These are phyloP conservation scores for Chenopodium formosanum DNA, from an alignment of 148 eudicot genomes.

Conservation along the genomic window DNA sequence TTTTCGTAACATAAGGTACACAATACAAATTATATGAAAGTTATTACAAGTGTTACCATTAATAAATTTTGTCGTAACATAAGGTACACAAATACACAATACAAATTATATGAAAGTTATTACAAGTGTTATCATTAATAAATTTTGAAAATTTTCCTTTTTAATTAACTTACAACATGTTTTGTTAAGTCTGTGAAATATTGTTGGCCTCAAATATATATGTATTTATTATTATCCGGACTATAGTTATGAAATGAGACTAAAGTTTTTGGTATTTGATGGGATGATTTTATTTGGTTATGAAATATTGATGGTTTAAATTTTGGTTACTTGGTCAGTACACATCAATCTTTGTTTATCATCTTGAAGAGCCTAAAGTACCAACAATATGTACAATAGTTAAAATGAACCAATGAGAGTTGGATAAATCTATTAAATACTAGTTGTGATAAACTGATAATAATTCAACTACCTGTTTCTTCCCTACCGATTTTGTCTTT, in stretches of 20 bases:
- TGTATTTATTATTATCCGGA: background rate
- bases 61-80: background rate
- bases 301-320: background rate
- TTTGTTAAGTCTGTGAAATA: too few species aligned
- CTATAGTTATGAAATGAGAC: background rate
- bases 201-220: background rate
- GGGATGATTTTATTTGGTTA: background rate
- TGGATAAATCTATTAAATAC: background rate
- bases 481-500: background rate
- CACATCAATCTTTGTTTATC: background rate
- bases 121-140: too few species aligned
- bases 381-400: too few species aligned
- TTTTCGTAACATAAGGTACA: background rate
- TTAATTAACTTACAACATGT: too few species aligned
- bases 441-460: background rate
- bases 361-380: background rate
- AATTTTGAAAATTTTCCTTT: too few species aligned
- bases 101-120: too few species aligned
- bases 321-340: background rate
- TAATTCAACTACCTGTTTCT: too few species aligned
- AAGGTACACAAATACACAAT: too few species aligned
- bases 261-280: background rate
- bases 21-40: too few species aligned
- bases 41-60: too few species aligned
- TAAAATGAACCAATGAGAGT: background rate